Percentiles rank a stretch among this genome's conserved stretches.
phyloP scores from a whole-genome alignment of 140 eudicot species.

The Flaveria floridana region DNA sequence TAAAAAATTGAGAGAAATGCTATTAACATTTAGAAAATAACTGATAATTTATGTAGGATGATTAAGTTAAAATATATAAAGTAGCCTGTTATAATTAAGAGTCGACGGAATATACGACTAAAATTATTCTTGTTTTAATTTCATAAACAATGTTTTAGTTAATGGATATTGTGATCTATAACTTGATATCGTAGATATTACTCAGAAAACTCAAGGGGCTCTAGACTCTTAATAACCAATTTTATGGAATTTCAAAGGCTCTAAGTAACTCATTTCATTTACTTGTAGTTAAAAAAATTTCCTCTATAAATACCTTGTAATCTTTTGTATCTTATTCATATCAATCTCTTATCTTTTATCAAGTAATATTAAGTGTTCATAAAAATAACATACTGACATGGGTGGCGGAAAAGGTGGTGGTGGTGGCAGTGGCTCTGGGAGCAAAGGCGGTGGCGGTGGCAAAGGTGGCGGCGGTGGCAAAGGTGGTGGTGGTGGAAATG shows the following conservation, averaged over 20 bases:
- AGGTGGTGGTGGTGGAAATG: not conserved
- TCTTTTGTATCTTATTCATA: not conserved
- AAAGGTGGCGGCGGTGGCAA: not conserved
- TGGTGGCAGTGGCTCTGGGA: too few relatives aligned
- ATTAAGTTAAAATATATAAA: too few relatives aligned
- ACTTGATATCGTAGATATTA: too few relatives aligned
- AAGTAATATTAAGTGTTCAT: not conserved
- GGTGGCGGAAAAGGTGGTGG: not conserved
- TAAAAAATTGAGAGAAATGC: too few relatives aligned
- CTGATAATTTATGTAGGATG: too few relatives aligned
- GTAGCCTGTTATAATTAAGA: too few relatives aligned
- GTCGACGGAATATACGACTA: too few relatives aligned
- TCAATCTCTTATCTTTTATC: not conserved
- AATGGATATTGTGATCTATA: not conserved
- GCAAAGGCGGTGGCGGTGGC: too few relatives aligned
- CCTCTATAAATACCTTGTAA: conserved; percentile 18
- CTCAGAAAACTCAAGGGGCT: not conserved
- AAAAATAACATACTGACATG: conserved; percentile 12
- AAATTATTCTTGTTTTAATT: too few relatives aligned
- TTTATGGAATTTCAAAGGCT: conserved; percentile 7
- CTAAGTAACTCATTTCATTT: not conserved
- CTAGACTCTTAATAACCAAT: not conserved
- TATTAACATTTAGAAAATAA: too few relatives aligned
- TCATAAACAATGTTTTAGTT: not conserved
- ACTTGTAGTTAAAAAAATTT: not conserved